Base-by-base conservation (phyloP, 1,139 yeast genomes). In the Debaryomyces coudertii region DNA sequence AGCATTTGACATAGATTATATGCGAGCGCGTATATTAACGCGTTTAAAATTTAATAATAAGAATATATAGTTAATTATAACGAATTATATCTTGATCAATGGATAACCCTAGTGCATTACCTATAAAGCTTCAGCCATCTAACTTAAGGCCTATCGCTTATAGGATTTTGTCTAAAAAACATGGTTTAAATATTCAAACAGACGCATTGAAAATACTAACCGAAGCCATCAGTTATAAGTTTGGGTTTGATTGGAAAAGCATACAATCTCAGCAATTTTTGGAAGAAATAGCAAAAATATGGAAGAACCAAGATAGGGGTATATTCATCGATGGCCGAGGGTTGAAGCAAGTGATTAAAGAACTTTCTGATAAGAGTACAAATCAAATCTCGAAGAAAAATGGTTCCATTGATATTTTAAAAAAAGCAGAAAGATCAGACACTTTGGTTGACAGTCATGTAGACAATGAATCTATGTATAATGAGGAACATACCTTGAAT, bases 271-370 rank as follows among this genome's bases (percentile, higher is more conserved):
- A 85, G 53, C 71, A 73, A 47, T 85, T 86, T 54, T 63, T 93
- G 34, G 98, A 93, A 57, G 86, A 84, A 15, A 77, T 92, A 16
- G 97, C 96, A 3, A 75, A 79, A 42, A 59, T 80, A 4, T 93
- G 99, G 99, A 90, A 90, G 57, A 84, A 79, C 42, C 96, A 90
- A 58, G 96, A 90, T 48, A 71, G 95, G 35, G 97, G 97, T 0
- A 59, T 90, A 11, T 92, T 92, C 55, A 75, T 93, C 2, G 97
- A 90, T 58, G 90, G 90, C 1, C 79, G 74, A 2, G 87, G 90
- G 1, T 74, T 90, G 20, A 66, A 70, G 2, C 80, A 79, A 36
- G 84, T 90, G 1, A 70, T 90, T 20, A 76, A 77, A 46, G 96
- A 87, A 57, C 61, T 78, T 33, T 20, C 42, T 12, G 51, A 51